Conservation (phyloP, 805 yeast genomes). For the Teunomyces funiuensis region DNA sequence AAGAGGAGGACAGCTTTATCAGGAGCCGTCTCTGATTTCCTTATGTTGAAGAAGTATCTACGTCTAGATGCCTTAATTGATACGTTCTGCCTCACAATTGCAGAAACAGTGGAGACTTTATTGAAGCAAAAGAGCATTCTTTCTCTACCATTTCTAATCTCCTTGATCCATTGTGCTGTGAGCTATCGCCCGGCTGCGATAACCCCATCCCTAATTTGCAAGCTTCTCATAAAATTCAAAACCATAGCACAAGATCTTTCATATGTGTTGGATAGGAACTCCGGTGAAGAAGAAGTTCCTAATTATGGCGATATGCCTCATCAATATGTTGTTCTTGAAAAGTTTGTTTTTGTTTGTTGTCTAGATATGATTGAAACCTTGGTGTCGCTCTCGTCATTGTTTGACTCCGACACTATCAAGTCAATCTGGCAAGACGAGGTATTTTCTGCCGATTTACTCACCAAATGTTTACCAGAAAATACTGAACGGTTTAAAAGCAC, state of each 20-base stretch:
- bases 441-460: constrained; percentile 32
- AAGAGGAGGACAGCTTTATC: constrained; percentile 32
- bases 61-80: constrained; percentile 51
- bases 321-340: constrained; percentile 42
- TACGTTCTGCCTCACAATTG: constrained; percentile 31
- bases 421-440: constrained; percentile 27
- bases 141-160: constrained; percentile 59
- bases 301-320: constrained; percentile 31
- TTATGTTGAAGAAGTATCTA: constrained; percentile 43
- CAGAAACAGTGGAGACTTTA: constrained; percentile 30
- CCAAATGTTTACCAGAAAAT: constrained; percentile 47
- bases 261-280: constrained; percentile 26
- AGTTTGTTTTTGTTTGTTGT: constrained; percentile 48
- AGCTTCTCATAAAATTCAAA: constrained; percentile 16
- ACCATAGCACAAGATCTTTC: constrained; percentile 19
- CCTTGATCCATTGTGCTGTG: constrained; percentile 55
- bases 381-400: constrained; percentile 25
- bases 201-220: constrained; percentile 27
- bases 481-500: constrained; percentile 41
- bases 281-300: constrained; percentile 26
- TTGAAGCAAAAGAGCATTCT: constrained; percentile 25
- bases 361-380: constrained; percentile 59
- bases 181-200: constrained; percentile 66
- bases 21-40: constrained; percentile 41
- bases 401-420: constrained; percentile 19